phyloP scores from a whole-genome alignment of 225 moss, liverwort and hornwort species.

The Physcomitrium patens region DNA sequence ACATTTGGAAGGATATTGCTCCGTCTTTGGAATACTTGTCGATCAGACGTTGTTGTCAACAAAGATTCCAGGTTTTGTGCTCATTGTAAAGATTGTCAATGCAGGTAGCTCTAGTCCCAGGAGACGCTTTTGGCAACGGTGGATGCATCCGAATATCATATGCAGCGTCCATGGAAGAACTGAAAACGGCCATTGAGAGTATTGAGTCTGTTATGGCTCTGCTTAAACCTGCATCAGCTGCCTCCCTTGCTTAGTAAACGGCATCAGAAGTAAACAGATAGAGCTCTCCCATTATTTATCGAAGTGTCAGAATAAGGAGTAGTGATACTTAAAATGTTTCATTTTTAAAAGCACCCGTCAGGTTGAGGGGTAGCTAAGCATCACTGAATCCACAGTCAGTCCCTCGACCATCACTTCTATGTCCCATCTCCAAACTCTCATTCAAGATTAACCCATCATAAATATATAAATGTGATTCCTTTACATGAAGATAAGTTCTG shows the following conservation, averaged over 20 bases:
- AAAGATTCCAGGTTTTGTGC: neutral
- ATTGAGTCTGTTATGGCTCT: slow-evolving; percentile 78
- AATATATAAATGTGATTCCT: too few species aligned
- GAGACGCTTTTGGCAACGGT: slow-evolving; percentile 93
- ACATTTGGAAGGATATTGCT: neutral
- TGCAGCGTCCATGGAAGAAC: slow-evolving; percentile 88
- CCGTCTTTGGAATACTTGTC: slow-evolving; percentile 1
- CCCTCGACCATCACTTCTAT: neutral
- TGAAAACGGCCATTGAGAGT: slow-evolving; percentile 69
- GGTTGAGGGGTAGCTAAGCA: neutral
- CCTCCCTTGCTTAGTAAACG: slow-evolving; percentile 38
- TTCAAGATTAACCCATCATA: too few species aligned
- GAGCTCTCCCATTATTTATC: slow-evolving; percentile 16
- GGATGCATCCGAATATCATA: slow-evolving; percentile 92
- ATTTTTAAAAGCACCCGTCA: neutral
- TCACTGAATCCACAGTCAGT: neutral
- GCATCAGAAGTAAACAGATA: slow-evolving; percentile 11
- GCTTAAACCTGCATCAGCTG: slow-evolving; percentile 58
- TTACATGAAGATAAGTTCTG: too few species aligned
- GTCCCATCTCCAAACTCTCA: neutral
- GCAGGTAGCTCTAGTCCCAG: slow-evolving; percentile 96
- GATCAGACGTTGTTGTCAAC: neutral
- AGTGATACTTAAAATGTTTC: neutral
- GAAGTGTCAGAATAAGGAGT: slow-evolving; percentile 23
- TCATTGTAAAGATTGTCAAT: slow-evolving; percentile 25